Conservation (phyloP, 768 basidiomycete species). For the Pulveroboletus sp. region DNA sequence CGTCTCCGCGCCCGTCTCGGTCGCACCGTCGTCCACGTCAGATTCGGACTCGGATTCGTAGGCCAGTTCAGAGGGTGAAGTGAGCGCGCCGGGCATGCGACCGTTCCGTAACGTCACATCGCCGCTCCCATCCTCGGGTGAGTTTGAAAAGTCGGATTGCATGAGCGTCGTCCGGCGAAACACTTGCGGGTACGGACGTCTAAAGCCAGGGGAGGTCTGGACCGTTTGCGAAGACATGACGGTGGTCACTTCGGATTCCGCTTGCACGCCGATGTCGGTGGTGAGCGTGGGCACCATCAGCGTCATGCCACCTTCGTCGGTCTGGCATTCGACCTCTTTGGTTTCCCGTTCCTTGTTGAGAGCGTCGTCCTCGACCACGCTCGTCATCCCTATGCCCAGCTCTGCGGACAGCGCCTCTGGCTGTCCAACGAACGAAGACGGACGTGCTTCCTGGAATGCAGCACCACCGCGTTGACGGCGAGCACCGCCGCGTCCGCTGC, state of each 20-base stretch:
- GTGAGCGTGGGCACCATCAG: slow-evolving; percentile 32
- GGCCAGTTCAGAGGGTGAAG: slow-evolving; percentile 25
- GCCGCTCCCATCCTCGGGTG: slow-evolving; percentile 38
- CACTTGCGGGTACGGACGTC: slow-evolving; percentile 18
- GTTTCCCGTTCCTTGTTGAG: slow-evolving; percentile 47
- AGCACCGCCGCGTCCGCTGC: slow-evolving; percentile 46
- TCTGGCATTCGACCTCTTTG: slow-evolving; percentile 64
- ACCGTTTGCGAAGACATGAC: slow-evolving; percentile 51
- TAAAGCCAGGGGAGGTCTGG: slow-evolving; percentile 35
- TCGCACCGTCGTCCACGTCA: slow-evolving; percentile 38
- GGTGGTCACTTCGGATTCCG: slow-evolving; percentile 26
- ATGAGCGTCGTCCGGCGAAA: slow-evolving; percentile 46
- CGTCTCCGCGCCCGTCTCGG: slow-evolving; percentile 64
- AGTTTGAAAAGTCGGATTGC: slow-evolving; percentile 40
- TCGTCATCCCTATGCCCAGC: slow-evolving; percentile 47
- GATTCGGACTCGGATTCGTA: slow-evolving; percentile 48
- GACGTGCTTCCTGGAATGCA: slow-evolving; percentile 66
- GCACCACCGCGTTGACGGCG: slow-evolving; percentile 61
- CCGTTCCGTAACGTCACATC: slow-evolving; percentile 31
- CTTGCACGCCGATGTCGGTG: slow-evolving; percentile 41
- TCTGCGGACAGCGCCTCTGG: slow-evolving; percentile 72
- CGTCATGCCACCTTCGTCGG: slow-evolving; percentile 41
- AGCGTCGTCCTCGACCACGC: slow-evolving; percentile 37
- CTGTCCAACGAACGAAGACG: slow-evolving; percentile 64
- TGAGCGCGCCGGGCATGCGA: slow-evolving; percentile 22